phyloP scores from a whole-genome alignment of 129 eudicot species.

The Logfia minima region DNA sequence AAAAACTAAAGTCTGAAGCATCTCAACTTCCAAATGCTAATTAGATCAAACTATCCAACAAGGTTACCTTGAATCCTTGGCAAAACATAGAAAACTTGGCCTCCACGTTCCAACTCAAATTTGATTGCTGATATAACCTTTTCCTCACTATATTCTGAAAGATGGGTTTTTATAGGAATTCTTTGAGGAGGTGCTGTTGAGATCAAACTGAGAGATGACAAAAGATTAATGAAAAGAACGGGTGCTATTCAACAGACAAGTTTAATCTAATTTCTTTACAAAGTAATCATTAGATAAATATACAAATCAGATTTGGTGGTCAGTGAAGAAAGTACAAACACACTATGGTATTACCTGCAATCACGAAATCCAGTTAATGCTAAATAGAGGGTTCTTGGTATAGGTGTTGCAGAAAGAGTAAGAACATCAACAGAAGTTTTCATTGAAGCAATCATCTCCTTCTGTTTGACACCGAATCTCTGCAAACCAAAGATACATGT shows the following conservation, averaged over 20 bases:
- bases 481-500: conserved; percentile 34
- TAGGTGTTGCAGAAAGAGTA: conserved; percentile 98
- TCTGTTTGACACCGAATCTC: conserved; percentile 99
- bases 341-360: conserved; percentile 67
- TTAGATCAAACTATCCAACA: conserved; percentile 10
- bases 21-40: neutral
- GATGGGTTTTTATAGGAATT: conserved; percentile 92
- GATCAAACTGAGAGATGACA: conserved; percentile 58
- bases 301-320: neutral
- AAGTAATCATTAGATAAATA: conserved; percentile 9
- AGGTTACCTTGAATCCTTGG: conserved; percentile 90
- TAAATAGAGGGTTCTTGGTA: conserved; percentile 96
- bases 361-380: conserved; percentile 98
- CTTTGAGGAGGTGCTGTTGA: conserved; percentile 98
- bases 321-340: neutral
- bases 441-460: conserved; percentile 95
- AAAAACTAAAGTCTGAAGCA: conserved; percentile 5
- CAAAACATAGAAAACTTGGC: conserved; percentile 96
- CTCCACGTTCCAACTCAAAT: conserved; percentile 87
- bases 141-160: conserved; percentile 70
- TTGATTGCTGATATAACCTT: conserved; percentile 82
- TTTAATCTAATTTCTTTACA: conserved; percentile 10
- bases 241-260: neutral
- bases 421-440: conserved; percentile 95
- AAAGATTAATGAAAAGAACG: conserved; percentile 7